phyloP scores from a whole-genome alignment of 2,329 filamentous ascomycete genomes.

The Zymoseptoria crescenta region DNA sequence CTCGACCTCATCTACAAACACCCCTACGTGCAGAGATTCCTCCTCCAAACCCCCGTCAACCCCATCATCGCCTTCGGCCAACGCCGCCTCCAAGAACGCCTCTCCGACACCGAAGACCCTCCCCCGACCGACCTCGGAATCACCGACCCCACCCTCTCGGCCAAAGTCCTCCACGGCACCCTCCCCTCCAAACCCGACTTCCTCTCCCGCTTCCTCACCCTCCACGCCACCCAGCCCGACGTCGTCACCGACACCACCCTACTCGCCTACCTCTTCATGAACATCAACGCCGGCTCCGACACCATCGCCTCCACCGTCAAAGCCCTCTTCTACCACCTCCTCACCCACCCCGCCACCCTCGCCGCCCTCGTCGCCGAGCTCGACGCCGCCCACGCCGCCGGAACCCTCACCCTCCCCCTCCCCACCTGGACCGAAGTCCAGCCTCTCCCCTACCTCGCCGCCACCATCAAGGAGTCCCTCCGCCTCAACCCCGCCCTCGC shows the following conservation, averaged over 20 bases:
- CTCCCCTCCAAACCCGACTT: conserved; percentile 24
- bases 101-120: conserved; percentile 10
- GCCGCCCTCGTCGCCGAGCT: conserved; percentile 12
- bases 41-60: conserved; percentile 15
- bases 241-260: conserved; percentile 18
- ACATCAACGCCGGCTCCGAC: conserved; percentile 21
- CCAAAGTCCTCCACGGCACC: conserved; percentile 19
- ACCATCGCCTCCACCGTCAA: conserved; percentile 10
- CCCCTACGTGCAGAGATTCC: conserved; percentile 14
- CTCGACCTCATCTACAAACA: conserved; percentile 23
- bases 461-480: conserved; percentile 21
- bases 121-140: conserved; percentile 1
- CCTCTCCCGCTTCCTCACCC: conserved; percentile 21
- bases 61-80: conserved; percentile 22
- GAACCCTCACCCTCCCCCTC: conserved; percentile 12
- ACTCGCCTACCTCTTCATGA: conserved; percentile 21
- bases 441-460: conserved; percentile 19
- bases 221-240: conserved; percentile 21
- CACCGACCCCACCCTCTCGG: conserved; percentile 11
- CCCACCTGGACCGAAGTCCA: conserved; percentile 13
- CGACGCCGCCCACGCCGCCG: conserved; percentile 4
- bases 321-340: conserved; percentile 11
- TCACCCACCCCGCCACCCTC: conserved; percentile 1
- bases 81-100: conserved; percentile 16
- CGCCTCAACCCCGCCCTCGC: conserved; percentile 20